Base-by-base conservation (phyloP, 2,329 filamentous ascomycete species). In the Phoma herbarum region DNA sequence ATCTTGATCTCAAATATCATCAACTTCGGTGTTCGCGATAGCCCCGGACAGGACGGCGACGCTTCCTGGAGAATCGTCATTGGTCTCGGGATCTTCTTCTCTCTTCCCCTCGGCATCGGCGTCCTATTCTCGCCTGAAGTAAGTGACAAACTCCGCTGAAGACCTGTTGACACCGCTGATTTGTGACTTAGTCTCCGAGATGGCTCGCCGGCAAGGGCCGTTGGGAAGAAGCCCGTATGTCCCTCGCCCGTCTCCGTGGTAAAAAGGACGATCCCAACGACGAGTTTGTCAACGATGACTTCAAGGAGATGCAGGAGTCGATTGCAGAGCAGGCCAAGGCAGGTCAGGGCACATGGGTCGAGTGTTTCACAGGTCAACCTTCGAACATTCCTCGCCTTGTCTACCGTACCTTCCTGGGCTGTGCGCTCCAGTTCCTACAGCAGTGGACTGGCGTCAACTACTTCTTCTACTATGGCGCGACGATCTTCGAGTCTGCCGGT, bases 401-500 rank as follows among this genome's bases (percentile, higher is more conserved):
- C 2, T 74, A 74, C 60, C 64, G 72, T 26, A 73, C 71, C n/a
- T 25, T 75, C 12, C 57, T 75, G 22, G 72, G 72, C 11, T 65
- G 61, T 35, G 64, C 66, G 4, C 63, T 75, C 2, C 70, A 73
- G 31, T 73, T 74, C 56, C 64, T 73, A 12, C 72, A 75, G 57
- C 72, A 74, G 51, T 74, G 71, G 71, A 75, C 72, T 5, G 70
- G 72, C 42, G 81, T 84, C 52, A 86, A 53, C 63, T 50, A 22
- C 16, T 41, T 39, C 87, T 22, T 87, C 76, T 50, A 71, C 63
- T 91, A 90, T 69, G 85, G 85, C n/a, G 85, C 85, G 9, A 86
- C 84, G 10, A 85, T 92, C 68, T 92, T 93, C 75, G 60, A 83
- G 53, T 85, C 87, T 1, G 86, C 89, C 3, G 89, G 88, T 59